Base-by-base conservation (phyloP, 345 rosid species). In the Cardamine chenopodiifolia region DNA sequence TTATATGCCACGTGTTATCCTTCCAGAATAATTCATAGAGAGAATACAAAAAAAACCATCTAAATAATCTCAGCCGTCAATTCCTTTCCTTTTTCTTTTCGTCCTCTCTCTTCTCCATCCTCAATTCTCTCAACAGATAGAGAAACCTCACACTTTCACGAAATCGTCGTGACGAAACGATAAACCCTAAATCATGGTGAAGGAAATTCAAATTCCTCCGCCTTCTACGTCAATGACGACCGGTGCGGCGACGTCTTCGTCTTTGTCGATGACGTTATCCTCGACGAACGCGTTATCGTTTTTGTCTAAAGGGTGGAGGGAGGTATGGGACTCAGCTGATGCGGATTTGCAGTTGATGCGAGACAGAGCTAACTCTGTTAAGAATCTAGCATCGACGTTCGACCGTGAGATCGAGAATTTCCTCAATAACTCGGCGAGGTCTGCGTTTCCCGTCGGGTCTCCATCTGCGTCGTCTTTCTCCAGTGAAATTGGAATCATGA, bases 251-350 rank as follows among this genome's bases (percentile, higher is more conserved):
- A 8, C 66, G 15, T 26, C 64, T 42, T 35, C 76, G 35, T 73
- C 92, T 58, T 55, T 83, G 25, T 25, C 88, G 39, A 52, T 83
- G 20, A 73, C 87, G 73, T 68, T 82, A 49, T 67, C 85, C 9
- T 75, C 87, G 39, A 86, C 86, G 42, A 85, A 66, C 66, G 90
- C 97, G 45, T 89, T 95, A 65, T 89, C 97, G 12, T 86, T 91
- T 70, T 65, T 94, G 1, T 88, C 97, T 11, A 89, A 80, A 80
- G 93, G 99, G 26, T 95, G 93, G 97, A 82, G 89, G 23, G 99
- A 92, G 77, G 99, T 95, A 42, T 84, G 89, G 2, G 88, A 92
- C 77, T 95, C 97, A 9, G 96, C 99, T 3, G 97, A 86, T 79
- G 99, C 97, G 57, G 97, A 95, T 79, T 77, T 95, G 71, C 97